Base-by-base conservation (phyloP, 768 basidiomycete species). In the Leccinum subgranulosum region DNA sequence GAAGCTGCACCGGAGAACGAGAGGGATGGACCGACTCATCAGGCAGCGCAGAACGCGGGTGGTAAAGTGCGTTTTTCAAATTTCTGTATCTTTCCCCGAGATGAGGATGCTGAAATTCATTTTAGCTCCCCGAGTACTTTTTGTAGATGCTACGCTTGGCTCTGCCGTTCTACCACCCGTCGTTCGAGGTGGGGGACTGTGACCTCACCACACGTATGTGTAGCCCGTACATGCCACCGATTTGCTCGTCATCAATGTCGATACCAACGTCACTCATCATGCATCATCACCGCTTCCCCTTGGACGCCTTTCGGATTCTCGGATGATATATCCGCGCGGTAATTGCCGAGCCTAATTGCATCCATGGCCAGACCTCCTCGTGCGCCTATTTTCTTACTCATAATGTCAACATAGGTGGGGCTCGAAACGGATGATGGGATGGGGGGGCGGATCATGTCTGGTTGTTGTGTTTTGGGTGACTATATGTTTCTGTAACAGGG, bases 1-100 rank as follows among this genome's bases (percentile, higher is more conserved):
- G 92, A 95, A 62, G 97, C 97, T 4, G 97, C 97, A 2, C 97
- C 97, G 5, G 97, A 99, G 75, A 99, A 99, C 70, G 97, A 98
- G 66, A 75, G 90, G 49, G 93, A 96, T 65, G 93, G 93, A 4
- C 93, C 94, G 1, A 84, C 69, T 60, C 88, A 93, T 51, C 91
- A 94, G 69, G 81, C 81, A 11, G 80, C 82, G 7, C 88, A 90
- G 69, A 90, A 78, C 68, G 84, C 81, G 48, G 80, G 81, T 54
- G 87, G 84, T 27, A 92, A 89, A 83, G 91, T 90, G 74, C 45
- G 63, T 23, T 25, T 29, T n/a, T n/a, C n/a, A 29, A 4, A 10
- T 15, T 49, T 29, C 7, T 23, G 23, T 45, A 33, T 33, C 31
- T 33, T 33, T 12, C 31, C 31, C 33, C 33, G n/a, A 21, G 25